Evolutionary conservation across 1,139 yeast species (phyloP).

Genomic region (Geotrichum citri-aurantii): DNA sequence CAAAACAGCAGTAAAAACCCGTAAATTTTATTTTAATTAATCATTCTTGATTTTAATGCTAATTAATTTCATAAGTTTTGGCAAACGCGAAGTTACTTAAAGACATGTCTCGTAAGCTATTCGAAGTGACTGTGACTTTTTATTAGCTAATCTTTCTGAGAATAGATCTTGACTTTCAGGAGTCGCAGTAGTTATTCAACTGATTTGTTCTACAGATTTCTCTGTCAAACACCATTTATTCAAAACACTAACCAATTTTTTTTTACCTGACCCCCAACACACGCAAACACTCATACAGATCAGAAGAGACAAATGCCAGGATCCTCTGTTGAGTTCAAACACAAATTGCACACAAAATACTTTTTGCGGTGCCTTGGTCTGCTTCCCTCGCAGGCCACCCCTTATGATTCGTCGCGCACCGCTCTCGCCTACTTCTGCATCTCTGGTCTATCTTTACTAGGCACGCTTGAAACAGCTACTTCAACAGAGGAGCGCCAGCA

Average conservation of each 20-base stretch:
- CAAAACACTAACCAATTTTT: no score
- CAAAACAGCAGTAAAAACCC: no score
- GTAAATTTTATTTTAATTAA: no score
- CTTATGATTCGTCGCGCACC: conserved; percentile 55
- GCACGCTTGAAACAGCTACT: conserved; percentile 34
- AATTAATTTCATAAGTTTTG: no score
- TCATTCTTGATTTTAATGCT: no score
- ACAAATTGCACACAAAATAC: conserved; percentile 27
- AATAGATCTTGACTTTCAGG: neutral
- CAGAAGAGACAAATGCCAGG: neutral
- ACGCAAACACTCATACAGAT: no score
- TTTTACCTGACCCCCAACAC: no score
- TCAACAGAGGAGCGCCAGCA: conserved; percentile 30
- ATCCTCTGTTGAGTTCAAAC: neutral
- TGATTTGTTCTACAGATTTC: neutral
- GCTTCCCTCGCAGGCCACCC: conserved; percentile 34
- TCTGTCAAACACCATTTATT: neutral
- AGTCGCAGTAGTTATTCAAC: no score
- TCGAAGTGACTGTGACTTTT: neutral
- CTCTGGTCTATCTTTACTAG: conserved; percentile 53
- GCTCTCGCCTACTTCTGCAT: conserved; percentile 63
- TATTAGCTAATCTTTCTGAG: neutral
- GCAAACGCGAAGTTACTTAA: no score
- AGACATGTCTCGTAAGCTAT: no score
- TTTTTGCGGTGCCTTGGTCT: conserved; percentile 33